phyloP scores from a whole-genome alignment of 108 stramenopile genomes.

The Cyclotella cryptica region DNA sequence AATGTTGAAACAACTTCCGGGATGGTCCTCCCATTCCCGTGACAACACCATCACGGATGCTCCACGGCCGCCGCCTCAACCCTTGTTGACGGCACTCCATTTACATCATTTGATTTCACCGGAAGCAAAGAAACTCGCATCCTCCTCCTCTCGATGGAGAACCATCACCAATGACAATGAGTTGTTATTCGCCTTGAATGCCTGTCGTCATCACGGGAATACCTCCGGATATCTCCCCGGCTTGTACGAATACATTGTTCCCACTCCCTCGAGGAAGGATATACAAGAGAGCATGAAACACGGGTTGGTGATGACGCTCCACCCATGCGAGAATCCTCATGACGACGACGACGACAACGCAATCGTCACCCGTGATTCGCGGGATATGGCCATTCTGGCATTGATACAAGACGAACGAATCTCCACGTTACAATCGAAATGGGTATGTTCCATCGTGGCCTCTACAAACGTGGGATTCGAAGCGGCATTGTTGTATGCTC shows the following conservation, averaged over 20 bases:
- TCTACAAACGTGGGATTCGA: slow-evolving; percentile 43
- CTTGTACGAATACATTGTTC: slow-evolving; percentile 51
- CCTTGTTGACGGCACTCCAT: slow-evolving; percentile 35
- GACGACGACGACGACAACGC: slow-evolving; percentile 11
- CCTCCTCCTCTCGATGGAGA: slow-evolving; percentile 29
- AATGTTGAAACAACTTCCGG: slow-evolving; percentile 35
- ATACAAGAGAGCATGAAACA: slow-evolving; percentile 40
- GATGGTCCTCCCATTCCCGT: slow-evolving; percentile 37
- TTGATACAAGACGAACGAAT: slow-evolving; percentile 46
- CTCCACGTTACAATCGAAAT: slow-evolving; percentile 45
- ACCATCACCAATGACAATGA: slow-evolving; percentile 34
- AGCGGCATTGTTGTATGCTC: slow-evolving; percentile 44
- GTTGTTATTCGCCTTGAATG: slow-evolving; percentile 16
- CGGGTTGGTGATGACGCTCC: slow-evolving; percentile 38
- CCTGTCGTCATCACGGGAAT: slow-evolving; percentile 19
- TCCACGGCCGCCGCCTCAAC: slow-evolving; percentile 2
- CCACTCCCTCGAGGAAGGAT: slow-evolving; percentile 38
- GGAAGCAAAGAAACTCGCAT: slow-evolving; percentile 18
- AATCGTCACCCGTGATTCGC: not conserved
- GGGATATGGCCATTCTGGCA: slow-evolving; percentile 36
- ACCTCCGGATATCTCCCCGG: slow-evolving; percentile 49
- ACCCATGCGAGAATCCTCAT: slow-evolving; percentile 8
- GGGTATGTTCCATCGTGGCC: slow-evolving; percentile 56
- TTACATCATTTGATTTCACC: slow-evolving; percentile 35
- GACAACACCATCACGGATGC: no score